Evolutionary conservation across 2,329 filamentous ascomycete species (phyloP).

Genomic region (Fusarium paranaense): DNA sequence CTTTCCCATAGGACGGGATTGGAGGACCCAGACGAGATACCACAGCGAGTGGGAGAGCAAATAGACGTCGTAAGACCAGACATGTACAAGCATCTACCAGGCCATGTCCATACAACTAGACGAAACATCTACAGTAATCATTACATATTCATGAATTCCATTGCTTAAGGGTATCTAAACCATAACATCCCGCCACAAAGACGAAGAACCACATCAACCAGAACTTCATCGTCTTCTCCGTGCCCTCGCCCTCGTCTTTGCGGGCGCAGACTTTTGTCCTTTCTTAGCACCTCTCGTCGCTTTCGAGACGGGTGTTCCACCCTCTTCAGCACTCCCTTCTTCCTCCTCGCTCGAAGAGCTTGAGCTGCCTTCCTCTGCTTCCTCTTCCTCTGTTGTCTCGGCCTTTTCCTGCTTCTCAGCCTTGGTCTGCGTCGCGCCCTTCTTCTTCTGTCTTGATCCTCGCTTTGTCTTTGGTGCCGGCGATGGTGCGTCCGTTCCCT

Average conservation of each 20-base stretch:
- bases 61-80: not conserved
- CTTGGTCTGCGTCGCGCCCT: slow-evolving; percentile 57
- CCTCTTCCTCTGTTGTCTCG: slow-evolving; percentile 48
- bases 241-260: slow-evolving; percentile 48
- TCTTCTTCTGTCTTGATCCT: slow-evolving; percentile 57
- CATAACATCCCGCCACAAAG: slow-evolving; percentile 1
- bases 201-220: slow-evolving; percentile 9
- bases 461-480: slow-evolving; percentile 54
- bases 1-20: slow-evolving; percentile 52
- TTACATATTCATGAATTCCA: slow-evolving; percentile 4
- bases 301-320: slow-evolving; percentile 53
- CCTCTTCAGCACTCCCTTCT: slow-evolving; percentile 51
- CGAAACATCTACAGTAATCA: not conserved
- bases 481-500: slow-evolving; percentile 55
- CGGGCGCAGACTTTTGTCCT: slow-evolving; percentile 43
- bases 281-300: slow-evolving; percentile 51
- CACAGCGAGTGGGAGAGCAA: slow-evolving; percentile 58
- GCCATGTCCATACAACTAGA: not conserved
- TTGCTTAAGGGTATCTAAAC: slow-evolving; percentile 24
- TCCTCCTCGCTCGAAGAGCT: slow-evolving; percentile 49
- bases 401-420: slow-evolving; percentile 52
- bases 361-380: slow-evolving; percentile 53
- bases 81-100: not conserved
- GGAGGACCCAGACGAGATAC: slow-evolving; percentile 53
- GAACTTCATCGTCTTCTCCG: slow-evolving; percentile 41